Conservation (phyloP, 768 basidiomycete genomes). For the Tulasnella sp. region DNA sequence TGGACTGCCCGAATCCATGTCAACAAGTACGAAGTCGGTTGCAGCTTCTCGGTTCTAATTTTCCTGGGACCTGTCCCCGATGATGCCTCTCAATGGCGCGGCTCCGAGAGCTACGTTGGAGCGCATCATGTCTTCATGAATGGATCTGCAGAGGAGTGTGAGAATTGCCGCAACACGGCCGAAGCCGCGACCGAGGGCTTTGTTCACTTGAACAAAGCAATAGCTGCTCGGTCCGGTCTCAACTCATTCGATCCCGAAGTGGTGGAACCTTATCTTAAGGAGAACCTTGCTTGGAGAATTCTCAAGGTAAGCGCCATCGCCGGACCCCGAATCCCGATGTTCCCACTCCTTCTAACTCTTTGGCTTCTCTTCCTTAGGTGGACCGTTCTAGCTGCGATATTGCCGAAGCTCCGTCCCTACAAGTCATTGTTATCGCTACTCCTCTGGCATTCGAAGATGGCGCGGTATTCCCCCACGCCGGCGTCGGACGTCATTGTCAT, state of each 20-base stretch:
- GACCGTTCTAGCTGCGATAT: background rate
- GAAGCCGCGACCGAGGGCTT: background rate
- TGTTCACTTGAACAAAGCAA: background rate
- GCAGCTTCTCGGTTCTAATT: slow-evolving; percentile 1
- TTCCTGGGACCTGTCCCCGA: slow-evolving; percentile 5
- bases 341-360: background rate
- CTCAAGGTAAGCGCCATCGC: slow-evolving; percentile 1
- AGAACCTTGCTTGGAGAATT: slow-evolving; percentile 1
- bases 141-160: background rate
- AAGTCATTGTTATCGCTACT: background rate
- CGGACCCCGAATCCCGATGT: background rate
- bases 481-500: background rate
- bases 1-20: slow-evolving; percentile 3
- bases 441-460: background rate
- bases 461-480: background rate
- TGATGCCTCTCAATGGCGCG: background rate
- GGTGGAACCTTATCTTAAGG: background rate
- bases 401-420: background rate
- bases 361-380: background rate
- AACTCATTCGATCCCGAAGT: slow-evolving; percentile 8
- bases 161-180: slow-evolving; percentile 6
- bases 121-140: background rate
- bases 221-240: background rate
- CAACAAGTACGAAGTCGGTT: background rate
- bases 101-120: background rate